Evolutionary conservation across 1,284 basidiomycete species (phyloP).

Genomic region (Cystobasidium sp.): DNA sequence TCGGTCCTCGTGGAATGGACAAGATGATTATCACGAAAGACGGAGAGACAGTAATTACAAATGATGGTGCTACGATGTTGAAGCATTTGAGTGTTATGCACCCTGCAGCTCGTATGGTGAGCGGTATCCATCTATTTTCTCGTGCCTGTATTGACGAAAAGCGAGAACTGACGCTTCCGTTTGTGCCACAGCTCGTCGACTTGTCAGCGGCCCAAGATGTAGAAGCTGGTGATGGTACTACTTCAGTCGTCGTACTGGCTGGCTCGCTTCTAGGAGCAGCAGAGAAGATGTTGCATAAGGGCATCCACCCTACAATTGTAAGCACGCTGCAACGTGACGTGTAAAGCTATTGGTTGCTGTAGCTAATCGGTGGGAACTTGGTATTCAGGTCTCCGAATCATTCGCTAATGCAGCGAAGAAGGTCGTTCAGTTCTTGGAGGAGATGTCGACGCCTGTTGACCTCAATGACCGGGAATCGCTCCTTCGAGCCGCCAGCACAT

Average conservation of each 20-base stretch:
- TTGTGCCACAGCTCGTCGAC: conserved; percentile 77
- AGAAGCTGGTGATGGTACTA: conserved; percentile 99
- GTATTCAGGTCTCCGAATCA: conserved; percentile 75
- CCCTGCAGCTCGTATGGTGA: conserved; percentile 95
- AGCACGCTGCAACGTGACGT: background rate
- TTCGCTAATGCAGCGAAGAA: conserved; percentile 92
- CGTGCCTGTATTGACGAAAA: conserved; percentile 1
- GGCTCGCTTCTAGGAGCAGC: conserved; percentile 91
- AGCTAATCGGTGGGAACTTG: background rate
- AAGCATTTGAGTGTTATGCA: conserved; percentile 97
- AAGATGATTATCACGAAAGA: conserved; percentile 92
- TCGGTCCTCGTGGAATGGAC: conserved; percentile 96
- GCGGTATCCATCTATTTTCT: conserved; percentile 45
- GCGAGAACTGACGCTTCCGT: conserved; percentile 45
- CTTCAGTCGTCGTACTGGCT: conserved; percentile 94
- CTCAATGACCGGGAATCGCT: conserved; percentile 84
- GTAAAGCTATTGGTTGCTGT: background rate
- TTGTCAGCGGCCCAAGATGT: conserved; percentile 97
- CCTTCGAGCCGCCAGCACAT: conserved; percentile 90
- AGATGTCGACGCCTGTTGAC: conserved; percentile 91
- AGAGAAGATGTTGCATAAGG: conserved; percentile 95
- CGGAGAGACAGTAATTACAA: conserved; percentile 97
- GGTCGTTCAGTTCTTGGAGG: conserved; percentile 90
- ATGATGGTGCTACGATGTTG: conserved; percentile 97
- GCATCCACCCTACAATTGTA: conserved; percentile 88